Evolutionary conservation across 2,329 filamentous ascomycete species (phyloP).

Genomic region (Uncinocarpus reesii): DNA sequence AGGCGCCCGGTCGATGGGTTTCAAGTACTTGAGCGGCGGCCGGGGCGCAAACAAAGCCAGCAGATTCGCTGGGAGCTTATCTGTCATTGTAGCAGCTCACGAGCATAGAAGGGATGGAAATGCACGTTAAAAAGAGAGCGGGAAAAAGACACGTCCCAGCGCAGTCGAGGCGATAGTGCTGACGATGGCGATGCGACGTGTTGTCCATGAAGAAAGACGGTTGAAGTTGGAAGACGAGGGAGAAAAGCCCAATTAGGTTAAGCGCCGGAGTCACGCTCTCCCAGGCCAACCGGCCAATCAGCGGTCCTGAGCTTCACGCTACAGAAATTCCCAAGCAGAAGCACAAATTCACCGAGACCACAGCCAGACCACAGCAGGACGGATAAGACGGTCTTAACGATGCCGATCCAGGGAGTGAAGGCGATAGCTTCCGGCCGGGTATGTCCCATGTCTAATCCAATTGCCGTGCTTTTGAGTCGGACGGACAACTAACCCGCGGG

Average conservation of each 20-base stretch:
- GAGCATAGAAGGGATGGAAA: background rate
- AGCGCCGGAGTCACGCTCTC: slow-evolving; percentile 1
- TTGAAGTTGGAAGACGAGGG: background rate
- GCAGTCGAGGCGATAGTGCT: no score
- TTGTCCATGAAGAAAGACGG: background rate
- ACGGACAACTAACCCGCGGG: slow-evolving; percentile 10
- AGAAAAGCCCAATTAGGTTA: slow-evolving; percentile 11
- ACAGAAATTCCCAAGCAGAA: slow-evolving; percentile 7
- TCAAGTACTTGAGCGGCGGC: slow-evolving; percentile 80
- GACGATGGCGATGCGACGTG: no score
- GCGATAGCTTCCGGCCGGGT: slow-evolving; percentile 49
- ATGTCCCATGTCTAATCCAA: slow-evolving; percentile 21
- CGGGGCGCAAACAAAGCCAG: slow-evolving; percentile 91
- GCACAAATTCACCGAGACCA: background rate
- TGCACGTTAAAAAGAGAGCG: background rate
- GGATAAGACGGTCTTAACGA: slow-evolving; percentile 20
- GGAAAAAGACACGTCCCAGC: background rate
- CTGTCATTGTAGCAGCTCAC: slow-evolving; percentile 57
- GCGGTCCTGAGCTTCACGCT: background rate
- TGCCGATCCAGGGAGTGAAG: slow-evolving; percentile 42
- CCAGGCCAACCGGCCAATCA: slow-evolving; percentile 22
- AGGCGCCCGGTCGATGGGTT: slow-evolving; percentile 69
- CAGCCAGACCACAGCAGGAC: slow-evolving; percentile 3
- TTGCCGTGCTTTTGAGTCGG: background rate
- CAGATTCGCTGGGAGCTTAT: slow-evolving; percentile 87